Evolutionary conservation across 78 protist genomes (phyloP).

Genomic region (Salpingoeca rosetta): DNA sequence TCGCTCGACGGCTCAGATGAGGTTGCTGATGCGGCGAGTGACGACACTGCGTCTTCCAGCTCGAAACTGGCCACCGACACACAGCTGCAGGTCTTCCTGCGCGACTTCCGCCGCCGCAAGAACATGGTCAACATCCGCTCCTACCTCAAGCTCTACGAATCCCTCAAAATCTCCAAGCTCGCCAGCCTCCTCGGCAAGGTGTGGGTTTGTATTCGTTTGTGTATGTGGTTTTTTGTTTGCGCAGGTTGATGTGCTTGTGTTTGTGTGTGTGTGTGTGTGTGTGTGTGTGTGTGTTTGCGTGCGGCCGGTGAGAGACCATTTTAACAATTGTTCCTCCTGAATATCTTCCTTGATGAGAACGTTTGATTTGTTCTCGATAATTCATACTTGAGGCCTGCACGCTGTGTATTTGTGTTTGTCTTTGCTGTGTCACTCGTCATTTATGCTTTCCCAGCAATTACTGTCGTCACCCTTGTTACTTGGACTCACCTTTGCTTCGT

Average conservation of each 20-base stretch:
- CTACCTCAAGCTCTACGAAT: slow-evolving; percentile 71
- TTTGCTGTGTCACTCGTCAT: too few species aligned
- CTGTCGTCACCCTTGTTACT: too few species aligned
- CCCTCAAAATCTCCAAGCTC: slow-evolving; percentile 30
- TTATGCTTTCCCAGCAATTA: too few species aligned
- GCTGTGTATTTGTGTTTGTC: too few species aligned
- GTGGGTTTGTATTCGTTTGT: neutral
- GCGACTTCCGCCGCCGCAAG: slow-evolving; percentile 51
- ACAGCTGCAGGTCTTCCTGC: slow-evolving; percentile 46
- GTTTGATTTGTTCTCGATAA: too few species aligned
- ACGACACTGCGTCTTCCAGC: neutral
- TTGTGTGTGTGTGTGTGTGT: neutral
- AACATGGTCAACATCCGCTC: slow-evolving; percentile 59
- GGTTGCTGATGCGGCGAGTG: neutral
- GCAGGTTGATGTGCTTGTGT: neutral
- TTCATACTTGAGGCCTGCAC: too few species aligned
- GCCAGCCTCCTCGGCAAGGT: neutral
- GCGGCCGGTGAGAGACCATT: too few species aligned
- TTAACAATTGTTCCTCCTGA: too few species aligned
- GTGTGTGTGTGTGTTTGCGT: neutral
- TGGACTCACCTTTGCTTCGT: too few species aligned
- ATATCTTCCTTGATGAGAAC: too few species aligned
- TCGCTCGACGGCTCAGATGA: neutral
- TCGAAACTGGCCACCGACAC: neutral
- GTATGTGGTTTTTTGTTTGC: neutral